Conservation (phyloP, 2,329 filamentous ascomycete genomes). For the Trichothecium sympodiale region DNA sequence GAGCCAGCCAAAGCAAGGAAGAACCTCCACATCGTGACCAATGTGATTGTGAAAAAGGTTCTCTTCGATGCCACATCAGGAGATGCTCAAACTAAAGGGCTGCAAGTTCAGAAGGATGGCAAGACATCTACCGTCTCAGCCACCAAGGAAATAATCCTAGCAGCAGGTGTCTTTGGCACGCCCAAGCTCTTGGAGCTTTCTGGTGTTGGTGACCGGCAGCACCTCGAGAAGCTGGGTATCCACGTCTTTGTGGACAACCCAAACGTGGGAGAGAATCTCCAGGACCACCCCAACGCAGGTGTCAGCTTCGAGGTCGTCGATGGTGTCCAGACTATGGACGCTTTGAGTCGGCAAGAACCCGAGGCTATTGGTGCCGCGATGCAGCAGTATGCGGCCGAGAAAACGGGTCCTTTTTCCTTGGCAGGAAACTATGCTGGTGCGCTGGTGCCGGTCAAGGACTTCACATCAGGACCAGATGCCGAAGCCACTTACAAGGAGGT, state of each 20-base stretch:
- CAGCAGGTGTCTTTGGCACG: slow-evolving; percentile 34
- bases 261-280: slow-evolving; percentile 38
- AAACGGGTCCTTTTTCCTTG: slow-evolving; percentile 10
- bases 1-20: slow-evolving; percentile 17
- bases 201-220: slow-evolving; percentile 28
- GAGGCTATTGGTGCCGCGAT: slow-evolving; percentile 10
- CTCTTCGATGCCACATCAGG: slow-evolving; percentile 11
- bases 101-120: slow-evolving; percentile 3
- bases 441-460: too few relatives aligned
- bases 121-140: slow-evolving; percentile 15
- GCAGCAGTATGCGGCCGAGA: slow-evolving; percentile 10
- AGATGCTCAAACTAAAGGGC: not conserved
- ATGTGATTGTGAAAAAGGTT: slow-evolving; percentile 22
- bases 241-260: slow-evolving; percentile 43
- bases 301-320: slow-evolving; percentile 12
- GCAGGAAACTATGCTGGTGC: too few relatives aligned
- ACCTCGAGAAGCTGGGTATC: slow-evolving; percentile 32
- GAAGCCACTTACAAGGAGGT: too few relatives aligned
- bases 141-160: slow-evolving; percentile 33
- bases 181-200: slow-evolving; percentile 35
- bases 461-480: too few relatives aligned
- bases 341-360: slow-evolving; percentile 8
- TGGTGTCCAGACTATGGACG: slow-evolving; percentile 8
- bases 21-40: slow-evolving; percentile 22
- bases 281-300: slow-evolving; percentile 17